A percentile compares a stretch with the other conserved stretches of the same genome.
Evolutionary conservation across 2,329 filamentous ascomycete species (phyloP).

Genomic region (Hypoxylon rubiginosum): DNA sequence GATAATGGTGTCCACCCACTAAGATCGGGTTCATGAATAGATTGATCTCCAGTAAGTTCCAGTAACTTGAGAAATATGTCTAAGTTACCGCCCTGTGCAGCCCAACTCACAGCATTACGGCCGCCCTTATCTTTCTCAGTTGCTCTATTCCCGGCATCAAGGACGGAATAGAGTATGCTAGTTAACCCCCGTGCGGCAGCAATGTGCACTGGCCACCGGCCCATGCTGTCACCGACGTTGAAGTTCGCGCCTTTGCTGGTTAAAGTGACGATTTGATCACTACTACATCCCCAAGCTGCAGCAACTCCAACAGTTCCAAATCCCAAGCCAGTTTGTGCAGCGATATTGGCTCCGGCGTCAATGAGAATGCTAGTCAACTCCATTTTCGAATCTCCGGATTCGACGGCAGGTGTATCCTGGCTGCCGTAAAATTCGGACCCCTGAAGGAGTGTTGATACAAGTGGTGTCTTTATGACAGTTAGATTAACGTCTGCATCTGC

Average conservation of each 20-base stretch:
- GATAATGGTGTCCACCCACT: slow-evolving; percentile 29
- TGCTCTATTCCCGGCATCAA: not conserved
- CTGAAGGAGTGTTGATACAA: too few species aligned
- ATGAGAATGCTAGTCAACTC: not conserved
- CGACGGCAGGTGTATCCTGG: not conserved
- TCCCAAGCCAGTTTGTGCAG: not conserved
- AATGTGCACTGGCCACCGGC: slow-evolving; percentile 15
- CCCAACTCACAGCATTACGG: slow-evolving; percentile 24
- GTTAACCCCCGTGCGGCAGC: not conserved
- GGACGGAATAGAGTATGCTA: not conserved
- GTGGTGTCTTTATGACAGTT: too few species aligned
- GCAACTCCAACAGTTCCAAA: not conserved
- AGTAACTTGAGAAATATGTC: slow-evolving; percentile 7
- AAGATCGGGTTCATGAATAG: slow-evolving; percentile 19
- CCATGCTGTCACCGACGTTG: not conserved
- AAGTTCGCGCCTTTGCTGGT: slow-evolving; percentile 11
- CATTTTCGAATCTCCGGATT: not conserved
- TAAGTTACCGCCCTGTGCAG: slow-evolving; percentile 17
- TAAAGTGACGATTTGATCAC: not conserved
- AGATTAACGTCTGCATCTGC: too few species aligned
- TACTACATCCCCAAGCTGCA: not conserved
- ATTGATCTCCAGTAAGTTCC: slow-evolving; percentile 1
- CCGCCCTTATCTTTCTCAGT: slow-evolving; percentile 5
- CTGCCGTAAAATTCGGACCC: too few species aligned
- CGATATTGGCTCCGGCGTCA: not conserved